These are phyloP conservation scores for Leishmania braziliensis DNA, from an alignment of 208 protist genomes.

Conservation along the genomic window DNA sequence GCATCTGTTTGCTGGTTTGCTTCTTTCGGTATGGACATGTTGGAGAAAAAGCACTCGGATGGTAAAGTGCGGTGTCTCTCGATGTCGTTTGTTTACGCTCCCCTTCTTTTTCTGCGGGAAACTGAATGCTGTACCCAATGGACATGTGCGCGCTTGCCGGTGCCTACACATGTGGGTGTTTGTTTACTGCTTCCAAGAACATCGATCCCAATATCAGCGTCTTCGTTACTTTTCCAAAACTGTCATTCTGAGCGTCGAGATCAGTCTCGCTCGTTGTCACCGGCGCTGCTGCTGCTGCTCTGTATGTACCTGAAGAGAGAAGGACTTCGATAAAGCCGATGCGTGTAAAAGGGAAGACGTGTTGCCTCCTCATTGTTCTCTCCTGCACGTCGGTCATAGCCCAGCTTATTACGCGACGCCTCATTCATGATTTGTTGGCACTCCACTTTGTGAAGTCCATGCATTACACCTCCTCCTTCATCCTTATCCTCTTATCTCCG, in stretches of 20 bases:
- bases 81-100: background rate
- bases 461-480: background rate
- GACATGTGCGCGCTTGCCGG: background rate
- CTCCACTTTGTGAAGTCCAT: background rate
- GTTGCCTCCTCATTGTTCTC: background rate
- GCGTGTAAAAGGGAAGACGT: background rate
- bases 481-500: background rate
- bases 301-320: background rate
- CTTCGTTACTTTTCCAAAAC: background rate
- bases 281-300: background rate
- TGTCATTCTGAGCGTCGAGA: background rate
- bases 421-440: background rate
- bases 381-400: background rate
- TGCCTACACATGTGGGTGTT: background rate
- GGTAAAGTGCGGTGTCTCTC: background rate
- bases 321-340: background rate
- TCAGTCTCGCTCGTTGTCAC: background rate
- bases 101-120: background rate
- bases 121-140: background rate
- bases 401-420: background rate
- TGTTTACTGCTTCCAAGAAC: background rate
- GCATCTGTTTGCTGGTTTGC: background rate
- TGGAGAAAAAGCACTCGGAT: background rate
- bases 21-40: background rate
- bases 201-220: background rate